A percentile compares a stretch with the other conserved stretches of the same genome.
phyloP scores from a whole-genome alignment of 495 filamentous ascomycete genomes.

The Xylaria grammica region DNA sequence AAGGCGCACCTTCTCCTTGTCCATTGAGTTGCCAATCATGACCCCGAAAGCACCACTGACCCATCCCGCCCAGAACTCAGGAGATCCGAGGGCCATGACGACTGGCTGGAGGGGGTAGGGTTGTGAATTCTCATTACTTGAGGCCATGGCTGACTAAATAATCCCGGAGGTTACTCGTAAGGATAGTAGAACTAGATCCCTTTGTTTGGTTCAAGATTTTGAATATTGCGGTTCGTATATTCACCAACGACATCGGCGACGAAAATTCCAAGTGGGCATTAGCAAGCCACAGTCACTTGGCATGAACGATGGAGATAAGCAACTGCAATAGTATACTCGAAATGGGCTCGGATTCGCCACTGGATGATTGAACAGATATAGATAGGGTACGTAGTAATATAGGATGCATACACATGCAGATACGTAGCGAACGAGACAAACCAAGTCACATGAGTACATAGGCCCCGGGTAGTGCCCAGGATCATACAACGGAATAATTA shows the following conservation, averaged over 20 bases:
- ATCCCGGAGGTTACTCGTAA: neutral
- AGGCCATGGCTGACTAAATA: neutral
- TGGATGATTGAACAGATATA: neutral
- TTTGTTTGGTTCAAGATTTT: neutral
- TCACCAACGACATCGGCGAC: neutral
- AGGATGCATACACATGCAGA: neutral
- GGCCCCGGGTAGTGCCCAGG: neutral
- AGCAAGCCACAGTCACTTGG: neutral
- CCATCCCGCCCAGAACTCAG: slow-evolving; percentile 89
- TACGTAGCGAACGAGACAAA: neutral
- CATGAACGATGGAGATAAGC: neutral
- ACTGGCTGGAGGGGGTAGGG: neutral
- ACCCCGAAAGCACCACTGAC: slow-evolving; percentile 82
- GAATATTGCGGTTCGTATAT: neutral
- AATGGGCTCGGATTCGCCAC: neutral
- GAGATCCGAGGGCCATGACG: slow-evolving; percentile 60
- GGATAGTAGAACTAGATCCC: too few relatives aligned
- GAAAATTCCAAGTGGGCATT: neutral
- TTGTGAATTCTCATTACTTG: neutral
- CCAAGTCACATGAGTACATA: neutral
- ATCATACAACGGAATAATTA: too few relatives aligned
- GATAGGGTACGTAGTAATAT: neutral
- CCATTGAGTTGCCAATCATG: slow-evolving; percentile 85
- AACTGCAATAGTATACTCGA: neutral
- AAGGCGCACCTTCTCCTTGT: slow-evolving; percentile 81